Evolutionary conservation across 129 eudicot genomes (phyloP).

Genomic region (Escallonia herrerae): DNA sequence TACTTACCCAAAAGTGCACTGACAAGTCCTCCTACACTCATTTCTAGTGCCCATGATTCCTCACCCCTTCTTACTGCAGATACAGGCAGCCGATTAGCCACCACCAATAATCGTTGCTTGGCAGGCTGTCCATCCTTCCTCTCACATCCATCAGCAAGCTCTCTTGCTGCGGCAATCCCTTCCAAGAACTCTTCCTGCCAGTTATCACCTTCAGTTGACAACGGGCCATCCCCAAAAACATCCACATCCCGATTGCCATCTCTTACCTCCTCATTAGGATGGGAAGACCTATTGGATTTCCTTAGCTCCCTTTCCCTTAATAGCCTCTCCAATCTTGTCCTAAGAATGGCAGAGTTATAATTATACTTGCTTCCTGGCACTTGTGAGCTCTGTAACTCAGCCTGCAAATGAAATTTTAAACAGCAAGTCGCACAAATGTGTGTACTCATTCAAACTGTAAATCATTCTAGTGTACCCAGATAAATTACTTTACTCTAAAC

Average conservation of each 20-base stretch:
- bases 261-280: constrained; percentile 32
- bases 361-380: constrained; percentile 29
- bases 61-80: constrained; percentile 60
- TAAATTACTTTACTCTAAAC: neutral
- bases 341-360: constrained; percentile 36
- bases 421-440: neutral
- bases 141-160: constrained; percentile 22
- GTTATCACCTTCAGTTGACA: constrained; percentile 26
- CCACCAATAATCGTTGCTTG: constrained; percentile 65
- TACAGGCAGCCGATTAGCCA: constrained; percentile 77
- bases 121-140: constrained; percentile 27
- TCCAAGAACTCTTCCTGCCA: constrained; percentile 36
- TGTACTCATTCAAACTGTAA: neutral
- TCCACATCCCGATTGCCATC: constrained; percentile 30
- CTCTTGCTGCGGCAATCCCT: constrained; percentile 21
- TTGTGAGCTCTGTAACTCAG: constrained; percentile 31
- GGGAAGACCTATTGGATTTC: constrained; percentile 34
- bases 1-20: constrained; percentile 76
- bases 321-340: constrained; percentile 64
- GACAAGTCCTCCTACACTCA: constrained; percentile 85
- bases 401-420: constrained; percentile 23
- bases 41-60: constrained; percentile 66
- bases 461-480: neutral
- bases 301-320: constrained; percentile 61
- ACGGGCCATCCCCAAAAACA: constrained; percentile 20